Conservation (phyloP, 192 early-diverging fungal genomes). For the Coemansia sp. region DNA sequence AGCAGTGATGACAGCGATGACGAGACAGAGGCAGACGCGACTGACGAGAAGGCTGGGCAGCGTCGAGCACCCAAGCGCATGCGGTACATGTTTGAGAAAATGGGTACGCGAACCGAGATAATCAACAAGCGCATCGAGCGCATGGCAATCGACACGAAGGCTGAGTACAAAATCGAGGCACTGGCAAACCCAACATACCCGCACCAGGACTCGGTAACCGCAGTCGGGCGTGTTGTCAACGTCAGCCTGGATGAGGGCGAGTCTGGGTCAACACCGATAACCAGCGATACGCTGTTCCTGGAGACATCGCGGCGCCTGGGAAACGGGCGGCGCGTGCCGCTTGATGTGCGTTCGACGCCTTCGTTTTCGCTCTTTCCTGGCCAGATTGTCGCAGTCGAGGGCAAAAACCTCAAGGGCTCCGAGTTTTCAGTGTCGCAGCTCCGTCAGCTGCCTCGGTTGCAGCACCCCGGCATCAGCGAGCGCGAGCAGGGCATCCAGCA, state of each 20-base stretch:
- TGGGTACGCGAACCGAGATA: constrained; percentile 36
- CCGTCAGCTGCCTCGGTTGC: constrained; percentile 61
- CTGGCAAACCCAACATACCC: constrained; percentile 58
- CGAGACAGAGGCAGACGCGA: not conserved
- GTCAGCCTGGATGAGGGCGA: constrained; percentile 68
- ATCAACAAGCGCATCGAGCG: constrained; percentile 52
- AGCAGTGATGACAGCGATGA: constrained; percentile 33
- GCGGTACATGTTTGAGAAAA: constrained; percentile 57
- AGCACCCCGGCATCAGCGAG: constrained; percentile 42
- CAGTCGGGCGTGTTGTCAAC: constrained; percentile 79
- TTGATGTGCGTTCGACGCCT: constrained; percentile 63
- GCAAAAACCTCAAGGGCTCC: constrained; percentile 61
- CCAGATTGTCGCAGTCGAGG: constrained; percentile 78
- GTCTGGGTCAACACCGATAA: constrained; percentile 22
- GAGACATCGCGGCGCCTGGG: constrained; percentile 82
- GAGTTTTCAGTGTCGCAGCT: constrained; percentile 60
- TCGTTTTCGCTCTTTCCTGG: constrained; percentile 87
- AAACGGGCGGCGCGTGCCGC: constrained; percentile 64
- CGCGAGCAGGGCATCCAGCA: constrained; percentile 6
- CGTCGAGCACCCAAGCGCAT: constrained; percentile 24
- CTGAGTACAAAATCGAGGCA: constrained; percentile 41
- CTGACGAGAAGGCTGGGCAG: not conserved
- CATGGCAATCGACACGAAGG: constrained; percentile 46
- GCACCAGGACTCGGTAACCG: constrained; percentile 62
- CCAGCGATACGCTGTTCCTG: constrained; percentile 62